phyloP scores from a whole-genome alignment of 1,139 yeast genomes.

The Ogataea hybrid region DNA sequence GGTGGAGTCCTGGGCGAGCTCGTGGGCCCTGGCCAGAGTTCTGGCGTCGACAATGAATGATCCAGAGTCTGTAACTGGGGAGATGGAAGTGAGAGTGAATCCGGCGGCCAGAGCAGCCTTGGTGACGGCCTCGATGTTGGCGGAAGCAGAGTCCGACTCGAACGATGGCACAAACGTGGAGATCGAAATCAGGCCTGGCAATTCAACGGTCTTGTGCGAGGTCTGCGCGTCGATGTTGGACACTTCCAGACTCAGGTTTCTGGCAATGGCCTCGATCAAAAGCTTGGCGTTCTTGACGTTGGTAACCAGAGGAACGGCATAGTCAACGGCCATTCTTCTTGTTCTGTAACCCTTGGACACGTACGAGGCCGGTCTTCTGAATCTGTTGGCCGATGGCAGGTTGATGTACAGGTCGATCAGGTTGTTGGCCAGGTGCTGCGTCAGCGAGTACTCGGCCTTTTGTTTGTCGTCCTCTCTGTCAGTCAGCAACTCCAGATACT shows the following conservation, averaged over 20 bases:
- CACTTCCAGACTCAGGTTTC: constrained; percentile 67
- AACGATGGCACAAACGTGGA: constrained; percentile 76
- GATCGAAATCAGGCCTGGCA: constrained; percentile 87
- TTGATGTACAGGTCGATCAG: constrained; percentile 95
- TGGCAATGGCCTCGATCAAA: constrained; percentile 86
- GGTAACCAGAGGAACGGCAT: constrained; percentile 95
- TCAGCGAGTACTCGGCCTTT: constrained; percentile 90
- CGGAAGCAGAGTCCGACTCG: constrained; percentile 45
- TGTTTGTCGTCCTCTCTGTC: constrained; percentile 66
- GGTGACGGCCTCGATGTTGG: constrained; percentile 62
- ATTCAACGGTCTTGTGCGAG: constrained; percentile 74
- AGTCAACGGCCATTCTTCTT: constrained; percentile 99
- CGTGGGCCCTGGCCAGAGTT: constrained; percentile 62
- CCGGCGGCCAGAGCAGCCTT: constrained; percentile 80
- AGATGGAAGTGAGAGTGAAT: constrained; percentile 79
- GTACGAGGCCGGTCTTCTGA: constrained; percentile 98
- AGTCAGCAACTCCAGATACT: constrained; percentile 85
- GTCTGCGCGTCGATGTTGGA: constrained; percentile 85
- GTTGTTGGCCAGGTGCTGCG: constrained; percentile 95
- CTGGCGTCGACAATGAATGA: constrained; percentile 62
- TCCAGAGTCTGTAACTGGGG: constrained; percentile 70
- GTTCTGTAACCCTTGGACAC: constrained; percentile 97
- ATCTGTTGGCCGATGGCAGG: constrained; percentile 94
- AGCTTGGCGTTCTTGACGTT: constrained; percentile 97
- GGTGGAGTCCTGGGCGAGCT: constrained; percentile 55